Base-by-base conservation (phyloP, 2,329 filamentous ascomycete species). In the Rhynchosporium agropyri region DNA sequence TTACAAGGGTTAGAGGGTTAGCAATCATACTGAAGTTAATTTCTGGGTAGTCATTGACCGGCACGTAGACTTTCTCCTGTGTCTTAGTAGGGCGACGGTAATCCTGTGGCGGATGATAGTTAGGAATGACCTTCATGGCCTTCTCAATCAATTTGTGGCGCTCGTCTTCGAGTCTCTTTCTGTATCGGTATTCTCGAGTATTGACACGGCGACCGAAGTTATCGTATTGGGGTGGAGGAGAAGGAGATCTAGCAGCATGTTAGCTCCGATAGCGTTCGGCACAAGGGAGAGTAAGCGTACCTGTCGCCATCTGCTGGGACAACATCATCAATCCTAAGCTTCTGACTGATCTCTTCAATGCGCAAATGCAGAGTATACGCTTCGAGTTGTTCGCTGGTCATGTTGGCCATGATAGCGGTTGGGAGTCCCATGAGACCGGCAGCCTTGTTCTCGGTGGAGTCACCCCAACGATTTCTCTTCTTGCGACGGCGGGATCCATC, bases 21-120 rank as follows among this genome's bases (percentile, higher is more conserved):
- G 93, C 89, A 93, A 95, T 94, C 94, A 94, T 97, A 99, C 95
- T 99, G 92, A 99, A 99, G 89, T 99, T 99, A 89, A 99, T 98
- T 80, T 99, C 95, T 84, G 95, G 95, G 79, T 99, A 99, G 80
- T 99, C 95, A 87, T 99, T 99, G 83, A 99, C 95, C 78, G 95
- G 95, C 79, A 99, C 95, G 78, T 99, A 99, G 90, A 99, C 96
- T 85, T 99, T 99, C 85, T 99, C 95, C 81, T 99, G 95, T 77
- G 95, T 99, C 90, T 99, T 99, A 78, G 94, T 98, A 67, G 95
- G 95, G 74, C 95, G 91, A 78, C 95, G 92, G 79, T 99, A 99
- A 78, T 99, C 95, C 84, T 94, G 91, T 64, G 95, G 95, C 74
- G 95, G 95, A 77, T 98, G 92, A 78, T 99, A 99, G 86, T 97